Percentiles rank a stretch among this genome's conserved stretches.
Evolutionary conservation across 495 filamentous ascomycete species (phyloP).

Genomic region (Ramalina intermedia): DNA sequence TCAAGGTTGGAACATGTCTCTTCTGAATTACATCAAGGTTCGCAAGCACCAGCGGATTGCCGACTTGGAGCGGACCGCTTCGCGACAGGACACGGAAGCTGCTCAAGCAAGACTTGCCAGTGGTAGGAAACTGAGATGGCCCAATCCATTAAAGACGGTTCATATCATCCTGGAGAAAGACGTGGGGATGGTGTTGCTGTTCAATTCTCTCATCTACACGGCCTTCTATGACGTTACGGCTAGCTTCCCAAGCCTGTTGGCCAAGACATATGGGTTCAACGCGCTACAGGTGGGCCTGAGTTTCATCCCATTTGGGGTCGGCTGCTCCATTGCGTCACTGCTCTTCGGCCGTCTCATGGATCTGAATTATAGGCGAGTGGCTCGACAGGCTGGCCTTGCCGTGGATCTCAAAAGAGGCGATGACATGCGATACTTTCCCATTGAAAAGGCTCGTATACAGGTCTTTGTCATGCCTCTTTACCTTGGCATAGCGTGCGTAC

Average conservation of each 20-base stretch:
- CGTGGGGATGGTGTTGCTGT: conserved; percentile 41
- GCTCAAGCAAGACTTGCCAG: conserved; percentile 18
- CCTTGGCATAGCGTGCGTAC: conserved; percentile 21
- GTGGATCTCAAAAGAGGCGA: conserved; percentile 31
- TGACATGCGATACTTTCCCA: conserved; percentile 34
- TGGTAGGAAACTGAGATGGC: conserved; percentile 38
- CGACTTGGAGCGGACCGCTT: conserved; percentile 12
- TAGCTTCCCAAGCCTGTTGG: conserved; percentile 45
- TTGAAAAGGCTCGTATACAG: conserved; percentile 36
- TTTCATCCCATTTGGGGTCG: conserved; percentile 34
- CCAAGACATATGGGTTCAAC: conserved; percentile 46
- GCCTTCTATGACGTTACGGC: conserved; percentile 41
- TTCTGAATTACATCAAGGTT: conserved; percentile 24
- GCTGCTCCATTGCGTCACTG: conserved; percentile 33
- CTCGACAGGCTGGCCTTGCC: conserved; percentile 27
- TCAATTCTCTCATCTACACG: conserved; percentile 40
- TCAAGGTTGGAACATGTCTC: conserved; percentile 22
- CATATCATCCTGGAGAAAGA: conserved; percentile 51
- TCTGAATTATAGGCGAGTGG: conserved; percentile 32
- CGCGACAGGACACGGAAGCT: conserved; percentile 13
- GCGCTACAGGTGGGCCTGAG: conserved; percentile 49
- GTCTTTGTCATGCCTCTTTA: conserved; percentile 24
- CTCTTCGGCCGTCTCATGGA: conserved; percentile 34
- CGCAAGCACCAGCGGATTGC: conserved; percentile 10
- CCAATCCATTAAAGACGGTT: conserved; percentile 52